Percentiles rank a stretch among this genome's conserved stretches.
phyloP scores from a whole-genome alignment of 148 eudicot species.

The Arbutus unedo region DNA sequence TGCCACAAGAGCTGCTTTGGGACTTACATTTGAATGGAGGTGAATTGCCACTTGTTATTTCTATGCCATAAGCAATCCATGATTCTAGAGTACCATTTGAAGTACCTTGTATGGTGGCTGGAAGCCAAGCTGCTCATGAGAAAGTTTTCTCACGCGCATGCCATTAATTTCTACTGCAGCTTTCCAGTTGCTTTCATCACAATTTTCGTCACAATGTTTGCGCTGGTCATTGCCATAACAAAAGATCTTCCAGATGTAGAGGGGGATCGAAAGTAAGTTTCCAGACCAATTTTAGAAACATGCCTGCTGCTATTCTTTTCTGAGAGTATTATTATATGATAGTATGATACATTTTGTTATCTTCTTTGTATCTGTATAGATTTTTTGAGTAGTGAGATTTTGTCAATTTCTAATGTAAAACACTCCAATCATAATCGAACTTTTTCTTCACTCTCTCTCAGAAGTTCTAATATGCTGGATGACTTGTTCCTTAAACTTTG shows the following conservation, averaged over 20 bases:
- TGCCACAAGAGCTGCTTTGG: conserved; percentile 94
- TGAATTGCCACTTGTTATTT: conserved; percentile 24
- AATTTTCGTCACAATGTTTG: conserved; percentile 85
- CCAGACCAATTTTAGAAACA: conserved; percentile 4
- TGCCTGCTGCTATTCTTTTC: conserved; percentile 16
- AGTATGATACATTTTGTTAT: background rate
- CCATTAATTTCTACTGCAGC: conserved; percentile 46
- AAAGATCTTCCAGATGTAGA: conserved; percentile 99
- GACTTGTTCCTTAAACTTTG: background rate
- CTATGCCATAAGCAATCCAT: background rate
- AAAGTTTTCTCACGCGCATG: conserved; percentile 3
- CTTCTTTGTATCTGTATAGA: background rate
- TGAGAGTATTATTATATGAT: background rate
- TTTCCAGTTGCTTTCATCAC: conserved; percentile 94
- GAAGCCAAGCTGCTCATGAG: background rate
- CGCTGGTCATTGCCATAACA: conserved; percentile 96
- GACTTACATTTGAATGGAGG: conserved; percentile 95
- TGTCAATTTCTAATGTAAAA: background rate
- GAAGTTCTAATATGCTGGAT: background rate
- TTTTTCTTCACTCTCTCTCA: background rate
- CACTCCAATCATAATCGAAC: background rate
- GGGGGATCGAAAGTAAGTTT: conserved; percentile 95
- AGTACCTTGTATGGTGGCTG: background rate
- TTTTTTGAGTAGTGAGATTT: background rate
- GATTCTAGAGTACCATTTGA: conserved; percentile 11